Evolutionary conservation across 1,284 basidiomycete genomes (phyloP).

Genomic region (Papiliotrema flavescens): DNA sequence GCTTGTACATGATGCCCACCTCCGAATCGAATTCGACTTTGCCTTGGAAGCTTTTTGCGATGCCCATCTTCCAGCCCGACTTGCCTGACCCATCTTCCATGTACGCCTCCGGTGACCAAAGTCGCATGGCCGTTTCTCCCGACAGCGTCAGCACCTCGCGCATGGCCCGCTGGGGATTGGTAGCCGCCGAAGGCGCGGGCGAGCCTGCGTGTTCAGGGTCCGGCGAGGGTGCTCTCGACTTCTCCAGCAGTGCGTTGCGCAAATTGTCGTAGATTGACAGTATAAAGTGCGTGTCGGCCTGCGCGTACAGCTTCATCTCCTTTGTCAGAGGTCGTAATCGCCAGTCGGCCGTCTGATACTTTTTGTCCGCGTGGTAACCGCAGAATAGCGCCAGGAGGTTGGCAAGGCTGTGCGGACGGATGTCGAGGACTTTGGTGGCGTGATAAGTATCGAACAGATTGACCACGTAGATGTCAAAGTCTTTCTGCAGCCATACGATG

Average conservation of each 20-base stretch:
- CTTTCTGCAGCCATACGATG: conserved; percentile 92
- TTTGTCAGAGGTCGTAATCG: conserved; percentile 82
- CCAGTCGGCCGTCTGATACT: conserved; percentile 96
- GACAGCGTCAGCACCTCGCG: conserved; percentile 64
- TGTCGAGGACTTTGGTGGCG: conserved; percentile 82
- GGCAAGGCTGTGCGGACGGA: conserved; percentile 77
- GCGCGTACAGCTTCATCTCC: conserved; percentile 88
- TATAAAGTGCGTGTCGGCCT: conserved; percentile 93
- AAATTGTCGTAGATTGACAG: conserved; percentile 89
- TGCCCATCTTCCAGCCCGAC: conserved; percentile 70
- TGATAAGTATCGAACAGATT: conserved; percentile 96
- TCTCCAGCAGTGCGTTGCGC: conserved; percentile 74
- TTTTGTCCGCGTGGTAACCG: conserved; percentile 88
- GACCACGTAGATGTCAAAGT: conserved; percentile 90
- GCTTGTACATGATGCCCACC: conserved; percentile 60
- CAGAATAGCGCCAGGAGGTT: conserved; percentile 85
- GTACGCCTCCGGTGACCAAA: conserved; percentile 66
- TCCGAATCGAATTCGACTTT: conserved; percentile 45
- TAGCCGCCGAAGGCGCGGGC: conserved; percentile 10
- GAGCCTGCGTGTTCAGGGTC: conserved; percentile 7
- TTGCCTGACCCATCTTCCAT: conserved; percentile 60
- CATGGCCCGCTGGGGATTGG: conserved; percentile 36
- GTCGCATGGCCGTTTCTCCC: conserved; percentile 65
- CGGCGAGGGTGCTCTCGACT: conserved; percentile 38
- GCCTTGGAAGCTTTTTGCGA: conserved; percentile 64